phyloP scores from a whole-genome alignment of 768 basidiomycete genomes.

The Ramaria rubella region DNA sequence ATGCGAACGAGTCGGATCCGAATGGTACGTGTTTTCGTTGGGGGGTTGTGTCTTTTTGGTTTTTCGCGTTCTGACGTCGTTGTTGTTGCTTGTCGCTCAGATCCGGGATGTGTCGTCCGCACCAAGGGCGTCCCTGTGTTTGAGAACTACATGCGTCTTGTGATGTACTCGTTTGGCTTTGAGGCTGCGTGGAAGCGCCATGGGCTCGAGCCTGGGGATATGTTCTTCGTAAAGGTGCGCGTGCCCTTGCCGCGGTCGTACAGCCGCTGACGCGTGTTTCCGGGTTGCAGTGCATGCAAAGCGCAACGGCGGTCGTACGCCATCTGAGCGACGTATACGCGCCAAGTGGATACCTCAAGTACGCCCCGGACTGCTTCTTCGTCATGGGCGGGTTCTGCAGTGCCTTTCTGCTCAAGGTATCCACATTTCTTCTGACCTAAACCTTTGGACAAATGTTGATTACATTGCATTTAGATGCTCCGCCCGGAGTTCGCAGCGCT shows the following conservation, averaged over 20 bases:
- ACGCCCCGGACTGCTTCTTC: slow-evolving; percentile 63
- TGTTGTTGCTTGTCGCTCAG: not conserved
- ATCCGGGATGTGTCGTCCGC: not conserved
- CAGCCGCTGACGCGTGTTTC: not conserved
- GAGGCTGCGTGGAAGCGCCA: slow-evolving; percentile 65
- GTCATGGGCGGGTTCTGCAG: slow-evolving; percentile 77
- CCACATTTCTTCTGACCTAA: not conserved
- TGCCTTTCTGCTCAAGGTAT: slow-evolving; percentile 74
- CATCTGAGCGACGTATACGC: slow-evolving; percentile 59
- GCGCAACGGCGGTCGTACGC: slow-evolving; percentile 61
- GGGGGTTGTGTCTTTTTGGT: not conserved
- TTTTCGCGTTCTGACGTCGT: not conserved
- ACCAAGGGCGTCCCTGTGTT: slow-evolving; percentile 6
- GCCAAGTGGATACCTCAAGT: slow-evolving; percentile 71
- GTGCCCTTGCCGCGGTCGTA: not conserved
- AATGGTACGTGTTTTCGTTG: not conserved
- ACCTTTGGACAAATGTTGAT: not conserved
- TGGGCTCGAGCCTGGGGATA: slow-evolving; percentile 54
- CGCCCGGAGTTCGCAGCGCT: slow-evolving; percentile 67
- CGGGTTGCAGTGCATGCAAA: slow-evolving; percentile 51
- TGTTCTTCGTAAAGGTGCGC: slow-evolving; percentile 67
- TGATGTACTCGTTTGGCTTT: slow-evolving; percentile 84
- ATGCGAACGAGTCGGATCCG: not conserved
- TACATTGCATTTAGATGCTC: slow-evolving; percentile 42
- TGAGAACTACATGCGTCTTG: slow-evolving; percentile 61